Conservation (phyloP, 2,329 filamentous ascomycete genomes). For the Juglanconis oblonga region DNA sequence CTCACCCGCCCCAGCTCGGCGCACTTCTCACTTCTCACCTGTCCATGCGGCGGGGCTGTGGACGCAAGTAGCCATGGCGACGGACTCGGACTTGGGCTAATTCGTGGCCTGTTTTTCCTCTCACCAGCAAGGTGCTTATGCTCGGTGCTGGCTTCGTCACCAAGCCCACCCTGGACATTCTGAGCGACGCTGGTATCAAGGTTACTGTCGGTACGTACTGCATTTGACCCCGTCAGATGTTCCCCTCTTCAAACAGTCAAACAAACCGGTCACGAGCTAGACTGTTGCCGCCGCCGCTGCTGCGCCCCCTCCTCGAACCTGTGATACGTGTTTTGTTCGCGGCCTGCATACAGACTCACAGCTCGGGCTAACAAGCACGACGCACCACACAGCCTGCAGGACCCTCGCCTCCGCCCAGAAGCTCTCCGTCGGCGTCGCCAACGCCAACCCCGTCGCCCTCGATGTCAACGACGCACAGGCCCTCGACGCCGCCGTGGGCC, state of each 20-base stretch:
- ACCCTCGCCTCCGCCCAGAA: conserved; percentile 74
- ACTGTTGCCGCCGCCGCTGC: neutral
- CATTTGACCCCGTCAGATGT: neutral
- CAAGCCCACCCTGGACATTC: conserved; percentile 62
- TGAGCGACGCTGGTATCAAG: conserved; percentile 56
- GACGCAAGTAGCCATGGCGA: neutral
- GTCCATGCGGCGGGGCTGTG: too few species aligned
- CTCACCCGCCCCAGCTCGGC: neutral
- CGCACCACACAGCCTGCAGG: conserved; percentile 63
- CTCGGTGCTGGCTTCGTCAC: conserved; percentile 58
- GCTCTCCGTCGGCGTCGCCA: conserved; percentile 68
- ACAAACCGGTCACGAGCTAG: too few species aligned
- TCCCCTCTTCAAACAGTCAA: conserved; percentile 8
- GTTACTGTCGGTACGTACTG: conserved; percentile 60
- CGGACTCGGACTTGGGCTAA: conserved; percentile 3
- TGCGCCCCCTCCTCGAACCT: neutral
- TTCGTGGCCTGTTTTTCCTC: conserved; percentile 1
- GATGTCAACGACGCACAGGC: conserved; percentile 76
- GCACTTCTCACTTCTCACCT: neutral
- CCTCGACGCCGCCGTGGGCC: conserved; percentile 75
- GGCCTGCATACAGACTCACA: neutral
- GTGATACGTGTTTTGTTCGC: too few species aligned
- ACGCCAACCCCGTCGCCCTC: conserved; percentile 74
- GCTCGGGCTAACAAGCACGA: neutral
- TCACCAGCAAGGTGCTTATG: conserved; percentile 36